These are phyloP conservation scores for Rhizopogon rudus DNA, from an alignment of 768 basidiomycete genomes.

Conservation along the genomic window DNA sequence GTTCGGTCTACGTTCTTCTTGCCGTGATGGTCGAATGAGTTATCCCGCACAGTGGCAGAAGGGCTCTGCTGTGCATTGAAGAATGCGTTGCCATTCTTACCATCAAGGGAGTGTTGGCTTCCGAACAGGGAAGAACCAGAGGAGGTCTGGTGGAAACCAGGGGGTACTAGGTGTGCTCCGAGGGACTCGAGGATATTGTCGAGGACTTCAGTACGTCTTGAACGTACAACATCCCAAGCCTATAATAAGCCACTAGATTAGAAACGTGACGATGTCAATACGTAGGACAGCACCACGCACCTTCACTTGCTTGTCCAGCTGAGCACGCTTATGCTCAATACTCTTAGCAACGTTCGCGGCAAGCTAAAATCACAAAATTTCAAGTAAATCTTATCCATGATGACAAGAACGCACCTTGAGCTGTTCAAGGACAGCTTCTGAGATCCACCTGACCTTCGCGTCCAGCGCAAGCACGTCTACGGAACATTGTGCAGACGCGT, in stretches of 20 bases:
- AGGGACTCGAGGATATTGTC: conserved; percentile 71
- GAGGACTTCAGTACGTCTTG: conserved; percentile 54
- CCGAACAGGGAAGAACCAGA: conserved; percentile 76
- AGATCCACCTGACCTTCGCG: conserved; percentile 77
- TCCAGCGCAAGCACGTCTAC: conserved; percentile 74
- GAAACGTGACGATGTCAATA: background rate
- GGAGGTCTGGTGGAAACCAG: conserved; percentile 65
- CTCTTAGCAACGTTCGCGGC: conserved; percentile 69
- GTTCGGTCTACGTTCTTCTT: conserved; percentile 37
- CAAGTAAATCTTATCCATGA: background rate
- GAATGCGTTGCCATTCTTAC: conserved; percentile 31
- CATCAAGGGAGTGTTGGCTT: conserved; percentile 57
- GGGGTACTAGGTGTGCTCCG: conserved; percentile 68
- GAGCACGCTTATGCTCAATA: conserved; percentile 65
- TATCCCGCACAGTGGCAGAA: conserved; percentile 25
- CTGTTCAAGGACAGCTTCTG: conserved; percentile 69
- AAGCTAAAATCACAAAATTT: conserved; percentile 39
- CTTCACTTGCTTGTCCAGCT: conserved; percentile 55
- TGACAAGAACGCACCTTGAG: conserved; percentile 49
- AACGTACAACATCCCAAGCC: conserved; percentile 71
- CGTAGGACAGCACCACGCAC: conserved; percentile 31
- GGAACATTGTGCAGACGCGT: conserved; percentile 58
- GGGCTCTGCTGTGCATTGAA: conserved; percentile 32
- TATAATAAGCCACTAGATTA: conserved; percentile 19
- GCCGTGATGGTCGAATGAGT: conserved; percentile 14